A percentile compares a stretch with the other conserved stretches of the same genome.
These are phyloP conservation scores for Xanthoconium stramineum DNA, from an alignment of 768 basidiomycete genomes.

Conservation along the genomic window DNA sequence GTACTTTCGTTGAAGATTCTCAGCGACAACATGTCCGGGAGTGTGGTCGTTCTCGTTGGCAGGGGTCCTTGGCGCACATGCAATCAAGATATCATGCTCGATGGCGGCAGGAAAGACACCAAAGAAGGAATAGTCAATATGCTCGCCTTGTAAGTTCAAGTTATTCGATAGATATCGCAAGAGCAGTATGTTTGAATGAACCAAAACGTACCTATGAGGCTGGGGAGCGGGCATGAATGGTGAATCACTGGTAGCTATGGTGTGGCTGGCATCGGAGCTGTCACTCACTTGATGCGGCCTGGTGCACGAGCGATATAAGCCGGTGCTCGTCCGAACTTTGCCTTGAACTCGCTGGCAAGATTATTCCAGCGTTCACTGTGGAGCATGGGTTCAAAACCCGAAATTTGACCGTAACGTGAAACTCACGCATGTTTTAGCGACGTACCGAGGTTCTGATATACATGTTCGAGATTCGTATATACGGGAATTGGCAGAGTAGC, in stretches of 20 bases:
- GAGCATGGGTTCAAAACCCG: neutral
- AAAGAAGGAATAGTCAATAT: slow-evolving; percentile 82
- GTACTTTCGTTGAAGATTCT: slow-evolving; percentile 64
- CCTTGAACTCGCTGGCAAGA: slow-evolving; percentile 58
- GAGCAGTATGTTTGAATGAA: neutral
- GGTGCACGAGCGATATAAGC: slow-evolving; percentile 73
- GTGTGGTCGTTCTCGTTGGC: slow-evolving; percentile 17
- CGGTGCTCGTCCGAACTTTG: slow-evolving; percentile 63
- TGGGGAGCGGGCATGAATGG: slow-evolving; percentile 3
- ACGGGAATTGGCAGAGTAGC: slow-evolving; percentile 59
- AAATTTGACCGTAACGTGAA: neutral
- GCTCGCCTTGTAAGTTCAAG: slow-evolving; percentile 56
- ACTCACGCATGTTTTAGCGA: slow-evolving; percentile 51
- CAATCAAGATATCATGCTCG: slow-evolving; percentile 80
- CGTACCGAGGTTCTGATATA: slow-evolving; percentile 51
- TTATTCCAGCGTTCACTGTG: slow-evolving; percentile 54
- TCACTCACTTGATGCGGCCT: slow-evolving; percentile 70
- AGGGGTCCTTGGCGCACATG: slow-evolving; percentile 49
- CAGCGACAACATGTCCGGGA: slow-evolving; percentile 56
- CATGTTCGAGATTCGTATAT: slow-evolving; percentile 52
- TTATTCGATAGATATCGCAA: neutral
- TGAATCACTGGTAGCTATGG: neutral
- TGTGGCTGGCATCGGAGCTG: neutral
- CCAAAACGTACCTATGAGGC: slow-evolving; percentile 33
- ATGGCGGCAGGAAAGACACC: slow-evolving; percentile 85